These are phyloP conservation scores for Neospermospora avenae DNA, from an alignment of 2,329 filamentous ascomycete species.

Conservation along the genomic window DNA sequence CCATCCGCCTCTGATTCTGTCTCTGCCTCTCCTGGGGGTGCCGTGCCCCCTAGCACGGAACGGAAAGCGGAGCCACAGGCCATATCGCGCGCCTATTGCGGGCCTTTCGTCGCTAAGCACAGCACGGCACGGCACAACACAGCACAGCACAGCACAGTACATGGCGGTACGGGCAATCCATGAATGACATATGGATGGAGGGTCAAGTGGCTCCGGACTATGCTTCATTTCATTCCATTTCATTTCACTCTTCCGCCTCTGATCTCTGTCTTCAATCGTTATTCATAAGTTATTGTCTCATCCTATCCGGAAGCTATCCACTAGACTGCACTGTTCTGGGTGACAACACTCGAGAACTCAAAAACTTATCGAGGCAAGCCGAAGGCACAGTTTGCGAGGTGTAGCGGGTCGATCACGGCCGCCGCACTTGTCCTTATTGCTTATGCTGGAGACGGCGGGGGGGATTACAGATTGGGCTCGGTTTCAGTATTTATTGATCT, in stretches of 20 bases:
- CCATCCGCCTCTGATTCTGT: too few species aligned
- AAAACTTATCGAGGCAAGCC: neutral
- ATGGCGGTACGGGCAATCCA: neutral
- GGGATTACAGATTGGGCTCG: slow-evolving; percentile 1
- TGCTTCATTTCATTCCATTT: neutral
- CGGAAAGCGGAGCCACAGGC: slow-evolving; percentile 9
- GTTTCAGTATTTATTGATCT: neutral
- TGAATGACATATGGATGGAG: neutral
- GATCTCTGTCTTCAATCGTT: neutral
- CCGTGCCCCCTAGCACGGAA: slow-evolving; percentile 6
- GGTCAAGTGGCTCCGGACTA: neutral
- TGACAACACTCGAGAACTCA: neutral
- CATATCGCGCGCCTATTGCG: slow-evolving; percentile 34
- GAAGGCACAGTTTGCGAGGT: slow-evolving; percentile 4
- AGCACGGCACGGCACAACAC: neutral
- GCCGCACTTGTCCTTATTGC: neutral
- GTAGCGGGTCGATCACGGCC: slow-evolving; percentile 4
- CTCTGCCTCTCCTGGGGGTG: too few species aligned
- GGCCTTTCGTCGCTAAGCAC: slow-evolving; percentile 29
- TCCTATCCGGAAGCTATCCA: neutral
- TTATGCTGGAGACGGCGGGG: slow-evolving; percentile 5
- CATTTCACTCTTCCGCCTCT: neutral
- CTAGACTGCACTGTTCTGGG: neutral
- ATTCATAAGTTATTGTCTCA: too few species aligned
- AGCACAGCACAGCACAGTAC: slow-evolving; percentile 1